Conservation (phyloP, 352 stramenopile species). For the Pythium dissimile region DNA sequence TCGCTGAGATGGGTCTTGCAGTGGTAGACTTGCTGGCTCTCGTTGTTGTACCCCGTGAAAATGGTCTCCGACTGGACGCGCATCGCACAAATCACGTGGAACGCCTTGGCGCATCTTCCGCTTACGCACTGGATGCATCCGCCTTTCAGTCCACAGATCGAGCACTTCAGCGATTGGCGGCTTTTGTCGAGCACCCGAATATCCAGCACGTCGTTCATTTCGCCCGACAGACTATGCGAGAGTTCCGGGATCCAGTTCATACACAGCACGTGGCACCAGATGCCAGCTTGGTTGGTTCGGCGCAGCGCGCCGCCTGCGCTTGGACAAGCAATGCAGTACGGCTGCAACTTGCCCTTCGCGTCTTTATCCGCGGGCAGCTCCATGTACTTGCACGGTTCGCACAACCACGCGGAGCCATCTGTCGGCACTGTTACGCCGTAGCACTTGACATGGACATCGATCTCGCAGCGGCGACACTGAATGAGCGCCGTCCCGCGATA, state of each 20-base stretch:
- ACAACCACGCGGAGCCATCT: conserved; percentile 50
- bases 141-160: conserved; percentile 77
- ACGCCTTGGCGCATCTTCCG: conserved; percentile 74
- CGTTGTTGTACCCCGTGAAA: conserved; percentile 80
- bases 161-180: conserved; percentile 68
- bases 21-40: conserved; percentile 81
- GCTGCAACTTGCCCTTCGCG: conserved; percentile 18
- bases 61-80: conserved; percentile 58
- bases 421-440: conserved; percentile 55
- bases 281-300: conserved; percentile 44
- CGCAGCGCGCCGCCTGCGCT: conserved; percentile 70
- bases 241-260: conserved; percentile 88
- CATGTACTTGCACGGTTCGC: conserved; percentile 57
- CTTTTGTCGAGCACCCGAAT: conserved; percentile 63
- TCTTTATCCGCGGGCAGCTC: neutral
- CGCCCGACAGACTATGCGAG: conserved; percentile 53
- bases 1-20: conserved; percentile 75
- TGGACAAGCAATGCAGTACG: conserved; percentile 68
- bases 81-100: conserved; percentile 83
- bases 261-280: conserved; percentile 84
- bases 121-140: conserved; percentile 88
- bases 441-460: conserved; percentile 76
- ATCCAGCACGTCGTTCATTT: conserved; percentile 60
- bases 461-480: conserved; percentile 52
- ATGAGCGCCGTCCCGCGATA: conserved; percentile 59